Evolutionary conservation across 805 yeast genomes (phyloP).

Genomic region (Wickerhamomyces pijperi): DNA sequence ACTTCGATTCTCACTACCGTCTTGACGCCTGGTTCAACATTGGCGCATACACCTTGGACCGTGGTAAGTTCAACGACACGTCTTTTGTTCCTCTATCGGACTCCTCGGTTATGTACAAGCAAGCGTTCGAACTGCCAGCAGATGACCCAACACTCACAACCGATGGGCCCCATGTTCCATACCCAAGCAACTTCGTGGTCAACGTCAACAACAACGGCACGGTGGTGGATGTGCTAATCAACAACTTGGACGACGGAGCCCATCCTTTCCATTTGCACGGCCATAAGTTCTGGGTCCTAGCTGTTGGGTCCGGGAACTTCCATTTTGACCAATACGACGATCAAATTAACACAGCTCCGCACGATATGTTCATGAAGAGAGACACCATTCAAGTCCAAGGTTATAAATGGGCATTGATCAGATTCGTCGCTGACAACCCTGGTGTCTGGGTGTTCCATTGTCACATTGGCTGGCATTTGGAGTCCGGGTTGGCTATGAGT

Average conservation of each 20-base stretch:
- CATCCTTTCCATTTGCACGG: conserved; percentile 60
- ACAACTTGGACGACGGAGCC: conserved; percentile 57
- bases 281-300: conserved; percentile 20
- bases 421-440: conserved; percentile 64
- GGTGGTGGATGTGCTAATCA: conserved; percentile 49
- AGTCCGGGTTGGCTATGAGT: conserved; percentile 39
- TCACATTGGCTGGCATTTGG: conserved; percentile 30
- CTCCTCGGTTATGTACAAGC: conserved; percentile 9
- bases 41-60: conserved; percentile 14
- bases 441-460: conserved; percentile 84
- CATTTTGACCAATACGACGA: conserved; percentile 16
- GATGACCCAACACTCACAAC: conserved; percentile 1
- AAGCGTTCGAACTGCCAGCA: conserved; percentile 11
- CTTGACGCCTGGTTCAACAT: conserved; percentile 18
- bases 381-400: conserved; percentile 52
- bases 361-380: conserved; percentile 35
- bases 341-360: conserved; percentile 20
- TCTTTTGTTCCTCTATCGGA: conserved; percentile 12
- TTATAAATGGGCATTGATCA: conserved; percentile 41
- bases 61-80: conserved; percentile 19
- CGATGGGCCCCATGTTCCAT: conserved; percentile 4
- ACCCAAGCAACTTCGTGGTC: conserved; percentile 12
- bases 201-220: conserved; percentile 17
- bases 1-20: conserved; percentile 5
- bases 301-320: conserved; percentile 18